phyloP scores from a whole-genome alignment of 495 filamentous ascomycete species.

The Daldinia caldariorum region DNA sequence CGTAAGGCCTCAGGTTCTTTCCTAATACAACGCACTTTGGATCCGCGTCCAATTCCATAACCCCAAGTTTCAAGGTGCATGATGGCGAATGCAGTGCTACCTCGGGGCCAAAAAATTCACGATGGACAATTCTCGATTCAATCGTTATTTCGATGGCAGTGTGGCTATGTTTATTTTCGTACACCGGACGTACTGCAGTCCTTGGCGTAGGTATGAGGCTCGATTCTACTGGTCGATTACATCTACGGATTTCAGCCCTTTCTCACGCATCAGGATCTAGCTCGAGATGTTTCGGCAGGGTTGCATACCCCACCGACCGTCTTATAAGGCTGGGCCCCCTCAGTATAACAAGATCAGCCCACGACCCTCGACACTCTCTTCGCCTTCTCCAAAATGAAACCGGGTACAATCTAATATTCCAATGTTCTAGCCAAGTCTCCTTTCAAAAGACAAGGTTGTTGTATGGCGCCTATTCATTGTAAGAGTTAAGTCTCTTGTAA shows the following conservation, averaged over 20 bases:
- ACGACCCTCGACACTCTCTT: neutral
- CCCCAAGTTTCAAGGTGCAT: too few species aligned
- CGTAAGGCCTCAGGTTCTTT: too few species aligned
- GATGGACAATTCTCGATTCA: too few species aligned
- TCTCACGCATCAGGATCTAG: neutral
- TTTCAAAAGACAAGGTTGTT: neutral
- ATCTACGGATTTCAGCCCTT: neutral
- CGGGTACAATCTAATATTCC: neutral
- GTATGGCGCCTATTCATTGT: neutral
- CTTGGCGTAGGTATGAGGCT: neutral
- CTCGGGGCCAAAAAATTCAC: too few species aligned
- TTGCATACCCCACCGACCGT: neutral
- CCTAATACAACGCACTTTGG: too few species aligned
- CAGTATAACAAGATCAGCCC: neutral
- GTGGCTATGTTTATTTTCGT: neutral
- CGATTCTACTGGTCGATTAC: neutral
- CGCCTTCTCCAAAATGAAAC: neutral
- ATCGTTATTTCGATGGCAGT: too few species aligned
- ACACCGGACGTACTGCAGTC: neutral
- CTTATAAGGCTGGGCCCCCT: neutral
- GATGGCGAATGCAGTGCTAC: too few species aligned
- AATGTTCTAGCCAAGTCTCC: neutral
- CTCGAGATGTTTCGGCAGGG: neutral
- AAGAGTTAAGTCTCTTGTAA: neutral
- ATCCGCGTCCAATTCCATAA: too few species aligned